phyloP scores from a whole-genome alignment of 2,329 filamentous ascomycete genomes.

The Mycosphaerella arachidis region DNA sequence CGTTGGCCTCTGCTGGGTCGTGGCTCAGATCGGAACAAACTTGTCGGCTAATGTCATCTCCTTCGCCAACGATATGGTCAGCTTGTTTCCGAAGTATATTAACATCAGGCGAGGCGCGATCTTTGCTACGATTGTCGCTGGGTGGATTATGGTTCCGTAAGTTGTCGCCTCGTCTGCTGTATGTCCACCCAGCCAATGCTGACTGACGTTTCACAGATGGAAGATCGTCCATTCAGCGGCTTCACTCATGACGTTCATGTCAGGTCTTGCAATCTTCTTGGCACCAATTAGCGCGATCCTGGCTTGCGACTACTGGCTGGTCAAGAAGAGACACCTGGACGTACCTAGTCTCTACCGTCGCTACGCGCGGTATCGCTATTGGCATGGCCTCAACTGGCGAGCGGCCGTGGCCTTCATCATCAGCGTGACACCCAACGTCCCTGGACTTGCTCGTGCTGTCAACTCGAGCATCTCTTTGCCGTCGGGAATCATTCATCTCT shows the following conservation, averaged over 20 bases:
- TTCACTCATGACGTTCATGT: constrained; percentile 55
- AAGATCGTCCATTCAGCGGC: constrained; percentile 58
- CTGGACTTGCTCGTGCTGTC: constrained; percentile 47
- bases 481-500: constrained; percentile 51
- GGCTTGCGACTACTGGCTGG: constrained; percentile 53
- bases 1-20: constrained; percentile 44
- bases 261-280: constrained; percentile 61
- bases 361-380: constrained; percentile 49
- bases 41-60: constrained; percentile 52
- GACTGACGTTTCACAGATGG: constrained; percentile 46
- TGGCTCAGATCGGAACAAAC: constrained; percentile 50
- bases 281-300: constrained; percentile 59
- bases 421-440: constrained; percentile 54
- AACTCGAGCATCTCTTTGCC: constrained; percentile 40
- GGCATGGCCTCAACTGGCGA: constrained; percentile 54
- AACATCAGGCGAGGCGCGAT: constrained; percentile 41
- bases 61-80: constrained; percentile 51
- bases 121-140: constrained; percentile 43
- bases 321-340: constrained; percentile 43
- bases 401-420: constrained; percentile 55
- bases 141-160: constrained; percentile 48
- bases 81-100: constrained; percentile 50
- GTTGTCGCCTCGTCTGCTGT: constrained; percentile 25
- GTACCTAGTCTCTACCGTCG: constrained; percentile 51
- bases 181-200: neutral